Percentiles rank a stretch among this genome's conserved stretches.
Evolutionary conservation across 2,329 filamentous ascomycete genomes (phyloP).

Genomic region (Clarireedia monteithiana): DNA sequence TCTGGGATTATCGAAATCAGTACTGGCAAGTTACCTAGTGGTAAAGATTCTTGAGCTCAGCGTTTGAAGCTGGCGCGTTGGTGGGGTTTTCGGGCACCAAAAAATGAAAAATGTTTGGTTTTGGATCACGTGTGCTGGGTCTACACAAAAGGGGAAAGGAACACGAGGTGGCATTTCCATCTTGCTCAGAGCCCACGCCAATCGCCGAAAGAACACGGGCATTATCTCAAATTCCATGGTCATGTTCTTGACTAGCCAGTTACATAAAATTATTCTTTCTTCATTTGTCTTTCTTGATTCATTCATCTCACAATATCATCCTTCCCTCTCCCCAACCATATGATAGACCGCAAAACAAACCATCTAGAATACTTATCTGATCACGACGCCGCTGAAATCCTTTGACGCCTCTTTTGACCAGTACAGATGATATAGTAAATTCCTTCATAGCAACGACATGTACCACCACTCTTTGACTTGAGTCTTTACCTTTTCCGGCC

Average conservation of each 20-base stretch:
- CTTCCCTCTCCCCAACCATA: neutral
- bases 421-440: neutral
- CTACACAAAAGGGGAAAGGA: neutral
- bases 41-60: too few species aligned
- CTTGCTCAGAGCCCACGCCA: neutral
- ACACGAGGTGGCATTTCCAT: neutral
- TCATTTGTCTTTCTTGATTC: neutral
- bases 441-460: constrained; percentile 4
- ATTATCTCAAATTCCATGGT: neutral
- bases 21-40: too few species aligned
- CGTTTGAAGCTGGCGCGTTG: too few species aligned
- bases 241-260: neutral
- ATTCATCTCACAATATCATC: neutral
- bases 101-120: too few species aligned
- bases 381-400: neutral
- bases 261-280: neutral
- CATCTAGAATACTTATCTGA: neutral
- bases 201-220: neutral
- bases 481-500: constrained; percentile 42
- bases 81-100: too few species aligned
- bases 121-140: too few species aligned
- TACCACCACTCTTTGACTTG: neutral
- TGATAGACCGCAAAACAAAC: neutral
- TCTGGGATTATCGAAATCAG: too few species aligned
- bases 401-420: neutral